Conservation (phyloP, 2,329 filamentous ascomycete genomes). For the Aureobasidium lini region DNA sequence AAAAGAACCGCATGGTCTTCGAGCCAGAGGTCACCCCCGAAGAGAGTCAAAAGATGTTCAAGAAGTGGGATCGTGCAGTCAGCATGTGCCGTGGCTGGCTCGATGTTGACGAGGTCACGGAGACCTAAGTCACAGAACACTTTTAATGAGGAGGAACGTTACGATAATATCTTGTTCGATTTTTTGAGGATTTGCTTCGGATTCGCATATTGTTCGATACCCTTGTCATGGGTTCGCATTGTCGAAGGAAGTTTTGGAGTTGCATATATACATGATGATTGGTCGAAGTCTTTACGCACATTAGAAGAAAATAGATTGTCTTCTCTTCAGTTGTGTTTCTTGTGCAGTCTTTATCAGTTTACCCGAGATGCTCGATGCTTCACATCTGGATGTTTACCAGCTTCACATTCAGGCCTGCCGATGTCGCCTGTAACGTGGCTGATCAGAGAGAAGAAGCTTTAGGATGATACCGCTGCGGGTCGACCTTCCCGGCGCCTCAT, state of each 20-base stretch:
- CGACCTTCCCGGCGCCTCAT: neutral
- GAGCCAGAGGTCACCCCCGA: slow-evolving; percentile 19
- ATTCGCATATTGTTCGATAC: slow-evolving; percentile 12
- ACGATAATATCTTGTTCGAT: slow-evolving; percentile 3
- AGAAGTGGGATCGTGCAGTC: slow-evolving; percentile 21
- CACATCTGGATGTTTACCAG: neutral
- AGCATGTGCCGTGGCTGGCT: slow-evolving; percentile 23
- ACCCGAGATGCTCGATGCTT: neutral
- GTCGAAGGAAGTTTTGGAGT: neutral
- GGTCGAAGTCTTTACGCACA: neutral
- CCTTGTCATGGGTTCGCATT: slow-evolving; percentile 7
- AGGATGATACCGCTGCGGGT: neutral
- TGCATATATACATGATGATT: slow-evolving; percentile 7
- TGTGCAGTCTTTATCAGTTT: neutral
- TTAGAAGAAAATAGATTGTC: slow-evolving; percentile 2
- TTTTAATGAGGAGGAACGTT: slow-evolving; percentile 1
- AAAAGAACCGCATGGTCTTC: slow-evolving; percentile 21
- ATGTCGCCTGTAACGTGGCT: neutral
- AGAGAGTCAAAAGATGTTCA: slow-evolving; percentile 21
- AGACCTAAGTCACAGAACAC: neutral
- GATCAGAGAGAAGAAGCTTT: neutral
- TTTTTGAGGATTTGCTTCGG: neutral
- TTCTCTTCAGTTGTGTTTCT: neutral
- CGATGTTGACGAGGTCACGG: slow-evolving; percentile 18
- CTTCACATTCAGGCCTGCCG: neutral